Evolutionary conservation across 345 rosid genomes (phyloP), one percentile per base, ranked within the genome.

Genomic region (Camelina laxa): DNA sequence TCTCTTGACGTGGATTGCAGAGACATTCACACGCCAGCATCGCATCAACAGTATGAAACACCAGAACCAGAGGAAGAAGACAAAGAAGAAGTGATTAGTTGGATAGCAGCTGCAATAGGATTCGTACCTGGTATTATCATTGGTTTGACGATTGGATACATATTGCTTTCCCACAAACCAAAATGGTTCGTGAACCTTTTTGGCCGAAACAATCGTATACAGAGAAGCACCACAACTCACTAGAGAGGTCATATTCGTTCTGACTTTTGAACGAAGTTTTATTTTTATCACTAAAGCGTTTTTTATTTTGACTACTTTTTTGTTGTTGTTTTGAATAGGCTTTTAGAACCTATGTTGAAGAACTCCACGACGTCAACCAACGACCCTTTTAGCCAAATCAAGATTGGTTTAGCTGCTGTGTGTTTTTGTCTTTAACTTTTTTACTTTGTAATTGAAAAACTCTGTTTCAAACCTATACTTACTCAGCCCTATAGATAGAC

Each of bases 101-200:
- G 58, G 16, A 53, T 53, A 53, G 58, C 58, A 53, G 58, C 58
- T 22, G 16, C n/a, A 12, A 13, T 22, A 53, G 58, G 58, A 53
- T 53, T 53, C 58, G 0, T 6, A 53, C 58, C 58, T 53, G 58
- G 33, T 12, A 53, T 12, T 53, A 7, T 1, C 17, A n/a, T 45
- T 45, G 50, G 50, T 0, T 45, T 45, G 6, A 45, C 4, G 9
- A 6, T 45, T n/a, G 50, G 50, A 45, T 45, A 15, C 19, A 45
- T 45, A 45, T n/a, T 15, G 3, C 7, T 6, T 45, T 45, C 17
- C 19, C 2, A 45, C 19, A 45, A 45, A 0, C 19, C 9, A 6
- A 0, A 45, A 9, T 45, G 50, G 50, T n/a, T 45, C 50, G n/a
- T 6, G 19, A 45, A 45, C 50, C 50, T 9, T 45, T 45, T 45